Conservation (phyloP, 352 stramenopile genomes). For the Phytophthora europaea region DNA sequence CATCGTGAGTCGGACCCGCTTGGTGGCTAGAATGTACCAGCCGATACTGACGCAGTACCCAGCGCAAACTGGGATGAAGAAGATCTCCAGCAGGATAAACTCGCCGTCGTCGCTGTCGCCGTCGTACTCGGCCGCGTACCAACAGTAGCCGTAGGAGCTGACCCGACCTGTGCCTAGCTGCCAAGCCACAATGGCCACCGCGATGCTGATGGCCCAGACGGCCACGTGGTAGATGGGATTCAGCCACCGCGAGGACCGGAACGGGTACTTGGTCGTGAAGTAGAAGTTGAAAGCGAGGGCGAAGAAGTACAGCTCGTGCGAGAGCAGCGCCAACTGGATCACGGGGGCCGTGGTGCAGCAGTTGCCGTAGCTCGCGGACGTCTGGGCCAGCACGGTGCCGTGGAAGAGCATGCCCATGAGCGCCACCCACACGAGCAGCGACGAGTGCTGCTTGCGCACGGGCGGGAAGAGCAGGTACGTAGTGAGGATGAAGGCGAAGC, state of each 20-base stretch:
- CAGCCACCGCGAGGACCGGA: conserved; percentile 78
- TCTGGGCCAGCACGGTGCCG: conserved; percentile 70
- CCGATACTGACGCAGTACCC: conserved; percentile 79
- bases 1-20: conserved; percentile 72
- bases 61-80: conserved; percentile 65
- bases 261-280: conserved; percentile 91
- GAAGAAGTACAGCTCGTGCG: conserved; percentile 89
- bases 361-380: conserved; percentile 49
- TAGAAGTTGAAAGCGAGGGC: conserved; percentile 89
- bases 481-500: conserved; percentile 81
- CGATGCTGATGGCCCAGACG: conserved; percentile 66
- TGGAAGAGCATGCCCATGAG: conserved; percentile 87
- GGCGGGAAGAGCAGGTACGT: conserved; percentile 87
- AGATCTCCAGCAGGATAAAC: conserved; percentile 70
- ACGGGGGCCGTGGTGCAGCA: conserved; percentile 75
- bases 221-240: conserved; percentile 75
- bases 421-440: conserved; percentile 84
- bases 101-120: conserved; percentile 50
- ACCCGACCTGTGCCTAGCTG: conserved; percentile 54
- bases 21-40: conserved; percentile 79
- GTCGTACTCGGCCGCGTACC: conserved; percentile 60
- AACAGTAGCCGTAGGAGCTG: conserved; percentile 88
- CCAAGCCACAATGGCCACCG: conserved; percentile 65
- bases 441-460: conserved; percentile 83
- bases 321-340: conserved; percentile 77